Base-by-base conservation (phyloP, 2,329 filamentous ascomycete species). In the Xylaria hypoxylon region DNA sequence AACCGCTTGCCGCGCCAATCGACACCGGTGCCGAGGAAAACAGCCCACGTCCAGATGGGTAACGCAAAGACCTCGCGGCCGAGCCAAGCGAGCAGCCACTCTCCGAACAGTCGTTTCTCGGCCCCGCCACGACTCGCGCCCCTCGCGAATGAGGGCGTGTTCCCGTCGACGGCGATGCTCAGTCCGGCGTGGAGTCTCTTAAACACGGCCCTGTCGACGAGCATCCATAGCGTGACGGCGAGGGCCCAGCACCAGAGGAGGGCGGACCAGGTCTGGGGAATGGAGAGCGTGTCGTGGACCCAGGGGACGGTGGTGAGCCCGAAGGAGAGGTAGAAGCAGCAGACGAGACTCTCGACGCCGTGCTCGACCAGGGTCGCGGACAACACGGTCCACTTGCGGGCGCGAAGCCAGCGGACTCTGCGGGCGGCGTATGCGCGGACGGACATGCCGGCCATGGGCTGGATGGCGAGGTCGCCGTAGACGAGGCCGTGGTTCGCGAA, bases 351-450 rank as follows among this genome's bases (percentile, higher is more conserved):
- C 78, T 99, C 96, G 0, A 96, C 94, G 2, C 94, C 94, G 0
- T 95, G 96, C 77, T 99, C 96, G 2, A 97, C 92, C 1, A 97
- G 82, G 0, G 96, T 98, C 0, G 96, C 96, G 0, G 91, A 83
- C 1, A 93, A 86, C 15, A 99, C 96, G 0, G 95, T 97, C 82
- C 93, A 98, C 78, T 99, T 99, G 51, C 96, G 86, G 1, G 97
- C 96, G 5, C 96, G 88, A 26, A 98, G 83, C 96, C 96, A 99
- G 58, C 96, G 87, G 3, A 94, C 90, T 26, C 96, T 87, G 13
- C 96, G 89, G 5, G 90, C 91, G 51, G 92, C 85, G 76, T 97
- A 98, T 31, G 92, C 90, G 3, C 78, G 76, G 0, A 97, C 84
- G 2, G 91, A 90, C 87, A 97, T 96, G 71, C 88, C 87, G 3